Conservation (phyloP, 768 basidiomycete species). For the Leccinum barrowsii region DNA sequence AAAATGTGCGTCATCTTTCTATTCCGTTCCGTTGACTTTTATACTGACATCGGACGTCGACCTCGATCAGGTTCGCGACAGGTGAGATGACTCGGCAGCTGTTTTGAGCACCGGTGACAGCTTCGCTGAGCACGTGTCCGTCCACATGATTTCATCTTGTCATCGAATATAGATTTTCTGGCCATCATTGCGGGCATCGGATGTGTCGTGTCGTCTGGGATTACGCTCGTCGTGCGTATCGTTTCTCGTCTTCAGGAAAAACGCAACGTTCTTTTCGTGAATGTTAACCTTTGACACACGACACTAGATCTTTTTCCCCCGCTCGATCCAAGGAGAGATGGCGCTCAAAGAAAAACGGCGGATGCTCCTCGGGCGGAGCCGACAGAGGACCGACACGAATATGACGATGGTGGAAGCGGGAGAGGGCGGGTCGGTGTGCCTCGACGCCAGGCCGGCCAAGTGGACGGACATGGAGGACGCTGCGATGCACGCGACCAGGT, state of each 20-base stretch:
- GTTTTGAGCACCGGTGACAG: no score
- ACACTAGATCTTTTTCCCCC: constrained; percentile 77
- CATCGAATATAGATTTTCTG: constrained; percentile 47
- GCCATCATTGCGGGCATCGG: constrained; percentile 57
- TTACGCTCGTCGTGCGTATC: constrained; percentile 65
- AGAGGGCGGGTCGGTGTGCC: neutral
- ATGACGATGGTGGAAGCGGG: neutral
- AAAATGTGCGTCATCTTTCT: neutral
- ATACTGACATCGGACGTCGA: neutral
- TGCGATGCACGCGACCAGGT: neutral
- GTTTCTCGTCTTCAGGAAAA: neutral
- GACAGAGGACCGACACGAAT: neutral
- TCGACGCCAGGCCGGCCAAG: neutral
- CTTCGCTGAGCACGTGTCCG: neutral
- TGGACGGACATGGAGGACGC: neutral
- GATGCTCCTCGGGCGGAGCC: neutral
- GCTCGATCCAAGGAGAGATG: constrained; percentile 67
- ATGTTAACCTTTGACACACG: neutral
- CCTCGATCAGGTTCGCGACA: constrained; percentile 22
- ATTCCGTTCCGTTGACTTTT: neutral
- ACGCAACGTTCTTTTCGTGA: neutral
- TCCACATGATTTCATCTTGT: neutral
- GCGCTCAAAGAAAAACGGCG: constrained; percentile 45
- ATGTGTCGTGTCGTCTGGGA: constrained; percentile 60
- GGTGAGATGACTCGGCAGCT: constrained; percentile 10